These are phyloP conservation scores for Cladophialophora carrionii DNA, from an alignment of 2,329 filamentous ascomycete species.

Conservation along the genomic window DNA sequence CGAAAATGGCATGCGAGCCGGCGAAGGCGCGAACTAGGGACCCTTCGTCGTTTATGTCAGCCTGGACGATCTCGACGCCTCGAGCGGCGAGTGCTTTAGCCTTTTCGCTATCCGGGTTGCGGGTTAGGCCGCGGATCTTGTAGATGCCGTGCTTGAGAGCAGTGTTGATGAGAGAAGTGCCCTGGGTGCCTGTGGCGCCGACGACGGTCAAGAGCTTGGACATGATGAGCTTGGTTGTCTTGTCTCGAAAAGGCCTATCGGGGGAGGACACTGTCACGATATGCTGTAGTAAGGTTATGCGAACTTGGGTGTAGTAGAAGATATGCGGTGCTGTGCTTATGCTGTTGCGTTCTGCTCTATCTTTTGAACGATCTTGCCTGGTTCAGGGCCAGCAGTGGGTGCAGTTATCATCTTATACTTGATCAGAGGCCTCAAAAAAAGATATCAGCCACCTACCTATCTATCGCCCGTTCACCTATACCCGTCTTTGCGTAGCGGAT, in stretches of 20 bases:
- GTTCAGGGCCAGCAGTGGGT: background rate
- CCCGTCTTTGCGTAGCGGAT: background rate
- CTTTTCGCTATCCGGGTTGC: slow-evolving; percentile 39
- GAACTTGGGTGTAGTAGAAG: too few species aligned
- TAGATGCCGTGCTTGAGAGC: slow-evolving; percentile 17
- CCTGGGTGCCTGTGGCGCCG: slow-evolving; percentile 49
- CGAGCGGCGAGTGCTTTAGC: slow-evolving; percentile 31
- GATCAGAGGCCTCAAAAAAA: background rate
- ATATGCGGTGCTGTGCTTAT: background rate
- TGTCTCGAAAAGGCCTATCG: background rate
- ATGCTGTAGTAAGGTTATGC: background rate
- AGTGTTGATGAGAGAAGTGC: slow-evolving; percentile 42
- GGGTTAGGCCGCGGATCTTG: slow-evolving; percentile 43
- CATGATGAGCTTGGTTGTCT: slow-evolving; percentile 10
- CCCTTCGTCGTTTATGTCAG: slow-evolving; percentile 28
- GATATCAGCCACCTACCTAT: background rate
- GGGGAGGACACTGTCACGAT: background rate
- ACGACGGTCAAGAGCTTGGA: slow-evolving; percentile 28
- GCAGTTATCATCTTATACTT: background rate
- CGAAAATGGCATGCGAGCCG: slow-evolving; percentile 42
- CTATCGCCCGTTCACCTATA: background rate
- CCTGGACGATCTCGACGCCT: slow-evolving; percentile 30
- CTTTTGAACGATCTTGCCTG: background rate
- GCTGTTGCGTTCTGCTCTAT: background rate
- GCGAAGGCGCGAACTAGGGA: slow-evolving; percentile 28